Evolutionary conservation across 495 filamentous ascomycete species (phyloP).

Genomic region (Parachaetomium inaequale): DNA sequence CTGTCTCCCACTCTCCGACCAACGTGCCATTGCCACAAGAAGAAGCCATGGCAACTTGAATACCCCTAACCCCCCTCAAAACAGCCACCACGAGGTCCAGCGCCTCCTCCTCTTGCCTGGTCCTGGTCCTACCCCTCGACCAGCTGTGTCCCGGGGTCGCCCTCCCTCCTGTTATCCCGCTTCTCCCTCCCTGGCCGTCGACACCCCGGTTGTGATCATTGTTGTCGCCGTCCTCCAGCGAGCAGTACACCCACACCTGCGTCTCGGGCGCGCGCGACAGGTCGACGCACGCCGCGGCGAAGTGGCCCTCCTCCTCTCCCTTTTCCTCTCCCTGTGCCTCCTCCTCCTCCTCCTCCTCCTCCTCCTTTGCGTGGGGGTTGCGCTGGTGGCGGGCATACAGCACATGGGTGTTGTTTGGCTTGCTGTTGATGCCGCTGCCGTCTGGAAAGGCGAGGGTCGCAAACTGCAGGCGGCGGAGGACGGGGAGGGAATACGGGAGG

Average conservation of each 20-base stretch:
- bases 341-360: slow-evolving; percentile 8
- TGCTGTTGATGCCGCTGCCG: slow-evolving; percentile 35
- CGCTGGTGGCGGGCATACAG: slow-evolving; percentile 40
- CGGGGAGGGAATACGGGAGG: slow-evolving; percentile 53
- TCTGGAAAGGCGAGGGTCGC: slow-evolving; percentile 33
- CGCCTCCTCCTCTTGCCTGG: not conserved
- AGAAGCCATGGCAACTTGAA: not conserved
- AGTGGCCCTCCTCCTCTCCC: too few relatives aligned
- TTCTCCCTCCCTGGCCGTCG: too few relatives aligned
- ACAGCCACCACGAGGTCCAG: not conserved
- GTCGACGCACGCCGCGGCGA: slow-evolving; percentile 57
- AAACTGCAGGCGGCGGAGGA: slow-evolving; percentile 59
- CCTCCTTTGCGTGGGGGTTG: too few relatives aligned
- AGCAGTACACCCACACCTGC: slow-evolving; percentile 57
- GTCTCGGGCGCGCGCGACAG: slow-evolving; percentile 56
- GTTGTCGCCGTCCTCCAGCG: slow-evolving; percentile 41
- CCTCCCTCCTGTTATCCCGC: too few relatives aligned
- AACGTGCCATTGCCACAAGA: not conserved
- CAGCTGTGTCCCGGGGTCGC: too few relatives aligned
- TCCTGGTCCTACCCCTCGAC: too few relatives aligned
- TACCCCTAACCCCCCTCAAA: not conserved
- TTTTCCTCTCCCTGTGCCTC: not conserved
- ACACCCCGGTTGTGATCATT: not conserved
- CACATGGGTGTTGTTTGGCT: slow-evolving; percentile 30
- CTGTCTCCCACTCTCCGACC: not conserved